Base-by-base conservation (phyloP, 2,329 filamentous ascomycete genomes). In the Botrytis medusae region DNA sequence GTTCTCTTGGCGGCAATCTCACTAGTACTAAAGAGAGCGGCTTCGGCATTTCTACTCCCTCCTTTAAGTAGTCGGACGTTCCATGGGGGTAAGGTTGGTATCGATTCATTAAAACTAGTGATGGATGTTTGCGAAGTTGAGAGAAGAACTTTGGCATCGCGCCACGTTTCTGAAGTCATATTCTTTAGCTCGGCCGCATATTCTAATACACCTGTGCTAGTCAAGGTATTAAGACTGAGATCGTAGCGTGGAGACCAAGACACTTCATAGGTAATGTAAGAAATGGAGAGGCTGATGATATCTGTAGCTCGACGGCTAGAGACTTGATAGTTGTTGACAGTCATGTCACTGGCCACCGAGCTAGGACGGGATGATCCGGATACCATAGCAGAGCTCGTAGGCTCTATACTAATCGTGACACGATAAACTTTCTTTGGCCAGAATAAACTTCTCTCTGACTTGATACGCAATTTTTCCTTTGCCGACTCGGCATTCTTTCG, bases 111-210 rank as follows among this genome's bases (percentile, higher is more conserved):
- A 6, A 87, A 80, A 1, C 85, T 85, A 18, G 83, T 82, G 74
- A 84, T 87, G 1, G 83, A 83, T 0, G 86, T 86, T 76, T 87
- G 85, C 0, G 85, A 87, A 0, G 85, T 87, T 1, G 86, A 84
- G 69, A 86, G 78, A 61, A 82, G 81, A 74, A 85, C 77, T 74
- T 84, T 81, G 67, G 81, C 81, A 75, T 86, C 83, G 6, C 81
- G 81, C 82, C 84, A 87, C 42, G 83, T 86, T 74, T 88, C 86
- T 0, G 84, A 83, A 4, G 84, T 86, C 22, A 80, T 81, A 76
- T 88, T 85, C 34, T 83, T 84, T 46, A 87, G 83, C 67, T 90
- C 86, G 57, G 90, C 90, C 34, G 84, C 82, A 74, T 87, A 87
- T 32, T 84, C 81, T 60, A 87, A 79, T 8, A 78, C 68, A 4